Conservation (phyloP, 345 rosid species). For the Brassica cretica region DNA sequence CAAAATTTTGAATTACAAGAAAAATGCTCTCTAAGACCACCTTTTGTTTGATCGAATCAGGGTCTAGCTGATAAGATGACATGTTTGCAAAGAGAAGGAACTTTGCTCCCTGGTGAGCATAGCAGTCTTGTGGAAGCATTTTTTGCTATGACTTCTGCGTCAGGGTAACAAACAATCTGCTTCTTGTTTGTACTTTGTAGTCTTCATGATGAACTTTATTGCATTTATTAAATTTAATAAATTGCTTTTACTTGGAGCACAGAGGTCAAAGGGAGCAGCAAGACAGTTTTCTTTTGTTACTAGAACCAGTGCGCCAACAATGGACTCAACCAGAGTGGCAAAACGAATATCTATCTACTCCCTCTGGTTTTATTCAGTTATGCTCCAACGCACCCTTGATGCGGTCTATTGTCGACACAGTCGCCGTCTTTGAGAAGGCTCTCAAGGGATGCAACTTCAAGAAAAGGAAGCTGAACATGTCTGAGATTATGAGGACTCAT, state of each 20-base stretch:
- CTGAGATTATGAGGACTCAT: background rate
- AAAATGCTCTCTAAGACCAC: background rate
- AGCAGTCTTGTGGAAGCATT: background rate
- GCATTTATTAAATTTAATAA: background rate
- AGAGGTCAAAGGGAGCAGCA: background rate
- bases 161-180: background rate
- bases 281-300: background rate
- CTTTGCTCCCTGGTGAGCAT: background rate
- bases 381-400: background rate
- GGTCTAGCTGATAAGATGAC: background rate
- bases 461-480: background rate
- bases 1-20: background rate
- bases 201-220: background rate
- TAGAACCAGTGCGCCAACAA: background rate
- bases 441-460: background rate
- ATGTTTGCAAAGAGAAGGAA: background rate
- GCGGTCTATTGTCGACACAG: background rate
- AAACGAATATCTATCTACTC: background rate
- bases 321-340: constrained; percentile 4
- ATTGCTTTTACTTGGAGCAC: background rate
- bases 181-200: background rate
- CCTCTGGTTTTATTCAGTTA: background rate
- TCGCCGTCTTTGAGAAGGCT: background rate
- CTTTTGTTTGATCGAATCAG: background rate
- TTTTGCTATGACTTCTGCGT: background rate